phyloP scores from a whole-genome alignment of 257 asterid genomes.

The Haberlea rhodopensis region DNA sequence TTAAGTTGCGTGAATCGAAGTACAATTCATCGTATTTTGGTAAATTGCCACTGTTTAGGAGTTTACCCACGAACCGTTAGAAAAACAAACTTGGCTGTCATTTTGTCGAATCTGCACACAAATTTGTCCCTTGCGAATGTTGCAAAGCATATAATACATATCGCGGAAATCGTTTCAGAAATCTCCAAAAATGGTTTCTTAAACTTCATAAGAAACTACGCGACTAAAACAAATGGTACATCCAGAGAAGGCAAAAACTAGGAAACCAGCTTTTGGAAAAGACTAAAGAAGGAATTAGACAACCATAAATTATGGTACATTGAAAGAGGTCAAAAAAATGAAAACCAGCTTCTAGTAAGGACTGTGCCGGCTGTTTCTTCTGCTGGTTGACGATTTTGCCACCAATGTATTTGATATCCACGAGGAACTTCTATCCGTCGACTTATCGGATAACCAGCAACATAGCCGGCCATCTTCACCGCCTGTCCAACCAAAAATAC shows the following conservation, averaged over 20 bases:
- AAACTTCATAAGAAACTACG: no score
- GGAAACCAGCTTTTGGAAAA: no score
- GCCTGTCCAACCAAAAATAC: constrained; percentile 85
- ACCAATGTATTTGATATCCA: constrained; percentile 65
- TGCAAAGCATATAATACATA: no score
- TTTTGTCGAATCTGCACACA: no score
- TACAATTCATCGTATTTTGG: no score
- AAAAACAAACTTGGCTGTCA: no score
- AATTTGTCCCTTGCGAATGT: no score
- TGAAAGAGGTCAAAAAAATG: background rate
- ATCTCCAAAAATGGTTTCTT: no score
- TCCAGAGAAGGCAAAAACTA: background rate
- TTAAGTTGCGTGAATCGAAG: no score
- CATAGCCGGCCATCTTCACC: constrained; percentile 95
- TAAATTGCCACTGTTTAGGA: no score
- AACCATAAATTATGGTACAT: background rate
- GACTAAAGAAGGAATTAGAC: background rate
- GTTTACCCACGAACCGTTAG: no score
- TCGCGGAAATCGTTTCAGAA: no score
- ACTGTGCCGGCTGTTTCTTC: constrained; percentile 47
- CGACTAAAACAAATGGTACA: background rate
- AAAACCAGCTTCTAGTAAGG: constrained; percentile 49
- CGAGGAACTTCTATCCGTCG: constrained; percentile 36
- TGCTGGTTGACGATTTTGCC: constrained; percentile 45
- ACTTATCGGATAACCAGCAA: constrained; percentile 71